These are phyloP conservation scores for Ganoderma leucocontextum DNA, from an alignment of 1,284 basidiomycete species.

Conservation along the genomic window DNA sequence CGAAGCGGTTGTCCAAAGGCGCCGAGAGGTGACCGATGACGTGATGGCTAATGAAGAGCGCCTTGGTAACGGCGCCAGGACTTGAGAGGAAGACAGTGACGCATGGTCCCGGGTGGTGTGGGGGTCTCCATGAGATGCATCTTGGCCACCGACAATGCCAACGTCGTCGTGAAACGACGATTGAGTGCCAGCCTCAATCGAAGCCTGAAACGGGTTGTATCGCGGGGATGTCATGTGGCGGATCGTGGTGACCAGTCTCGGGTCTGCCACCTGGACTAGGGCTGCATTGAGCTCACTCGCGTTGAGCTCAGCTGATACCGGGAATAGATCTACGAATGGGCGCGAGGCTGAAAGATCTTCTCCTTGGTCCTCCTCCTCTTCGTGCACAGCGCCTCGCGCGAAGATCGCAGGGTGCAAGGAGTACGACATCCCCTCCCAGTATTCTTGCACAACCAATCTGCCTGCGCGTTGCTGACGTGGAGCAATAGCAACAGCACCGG, in stretches of 20 bases:
- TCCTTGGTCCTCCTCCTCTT: neutral
- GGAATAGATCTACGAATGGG: conserved; percentile 5
- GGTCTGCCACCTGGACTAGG: conserved; percentile 37
- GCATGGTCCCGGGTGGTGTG: neutral
- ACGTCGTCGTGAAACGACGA: neutral
- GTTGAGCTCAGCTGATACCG: neutral
- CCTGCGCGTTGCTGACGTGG: neutral
- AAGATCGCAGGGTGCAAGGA: conserved; percentile 26
- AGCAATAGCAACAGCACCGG: neutral
- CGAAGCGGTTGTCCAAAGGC: neutral
- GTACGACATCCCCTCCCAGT: conserved; percentile 21
- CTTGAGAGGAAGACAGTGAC: neutral
- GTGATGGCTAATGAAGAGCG: neutral
- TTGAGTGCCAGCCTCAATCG: neutral
- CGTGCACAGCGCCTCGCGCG: conserved; percentile 3
- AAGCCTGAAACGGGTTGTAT: neutral
- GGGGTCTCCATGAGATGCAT: neutral
- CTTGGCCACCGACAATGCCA: neutral
- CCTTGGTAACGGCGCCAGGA: neutral
- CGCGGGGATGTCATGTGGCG: conserved; percentile 23
- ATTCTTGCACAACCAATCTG: conserved; percentile 10
- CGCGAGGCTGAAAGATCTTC: conserved; percentile 10
- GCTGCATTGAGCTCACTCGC: conserved; percentile 13
- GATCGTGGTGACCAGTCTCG: conserved; percentile 35
- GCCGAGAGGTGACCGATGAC: neutral